Evolutionary conservation across 371 early-diverging fungal species (phyloP), one percentile per base, ranked within the genome.

Genomic region (Mucor irregularis): DNA sequence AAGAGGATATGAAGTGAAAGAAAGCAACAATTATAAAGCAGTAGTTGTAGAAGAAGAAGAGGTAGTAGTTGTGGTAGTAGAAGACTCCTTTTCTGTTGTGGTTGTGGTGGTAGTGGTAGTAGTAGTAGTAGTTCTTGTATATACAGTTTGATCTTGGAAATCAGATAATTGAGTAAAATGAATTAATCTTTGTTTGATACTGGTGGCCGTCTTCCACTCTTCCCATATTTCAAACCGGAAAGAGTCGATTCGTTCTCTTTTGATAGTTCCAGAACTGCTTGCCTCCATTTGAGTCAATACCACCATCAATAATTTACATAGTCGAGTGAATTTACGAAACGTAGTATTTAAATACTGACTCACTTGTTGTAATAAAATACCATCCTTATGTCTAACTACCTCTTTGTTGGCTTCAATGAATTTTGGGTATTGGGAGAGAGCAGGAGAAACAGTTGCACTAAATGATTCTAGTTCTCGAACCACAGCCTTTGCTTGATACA

Each of bases 401-500:
- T 52, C 61, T 30, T 67, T 64, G 11, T 65, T 46, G 9, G 53
- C 49, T 26, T 49, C 11, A 19, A 44, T 8, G 35, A 49, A 31
- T 37, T 51, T 43, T 14, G 66, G 61, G 28, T 59, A 63, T 42
- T 58, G 42, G 3, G 51, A 45, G 2, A 71, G 29, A 0, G 67
- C 54, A 9, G 68, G 69, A 22, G 56, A 71, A 19, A 73, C 58
- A 26, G 69, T 65, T 17, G 61, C 53, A 35, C 77, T 73, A 38
- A 76, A 76, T 0, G 58, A 37, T 37, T 63, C 55, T 1, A 76
- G 45, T 14, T 73, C 71, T 43, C 71, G 64, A 21, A 76, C 77
- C 22, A 76, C 71, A 10, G 64, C 47, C 46, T 76, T 76, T n/a
- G 72, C 68, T 58, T 76, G 77, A 30, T 76, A 67, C 24, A 76